Evolutionary conservation across 495 filamentous ascomycete species (phyloP).

Genomic region (Lichenothelia convexa): DNA sequence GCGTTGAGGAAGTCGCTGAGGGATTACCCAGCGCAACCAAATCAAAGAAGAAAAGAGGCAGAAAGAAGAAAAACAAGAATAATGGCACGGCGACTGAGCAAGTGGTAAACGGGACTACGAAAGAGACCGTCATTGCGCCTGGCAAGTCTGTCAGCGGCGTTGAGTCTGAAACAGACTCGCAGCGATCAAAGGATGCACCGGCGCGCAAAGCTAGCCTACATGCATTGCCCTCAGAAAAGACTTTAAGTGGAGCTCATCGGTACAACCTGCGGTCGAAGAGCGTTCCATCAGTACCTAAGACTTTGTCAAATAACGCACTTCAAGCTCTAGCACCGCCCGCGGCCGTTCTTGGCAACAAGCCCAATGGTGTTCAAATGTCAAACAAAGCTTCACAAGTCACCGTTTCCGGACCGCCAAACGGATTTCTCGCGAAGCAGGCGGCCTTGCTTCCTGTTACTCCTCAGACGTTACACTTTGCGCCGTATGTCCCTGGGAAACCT

Average conservation of each 20-base stretch:
- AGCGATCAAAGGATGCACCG: conserved; percentile 6
- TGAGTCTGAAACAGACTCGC: conserved; percentile 15
- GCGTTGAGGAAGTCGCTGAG: too few relatives aligned
- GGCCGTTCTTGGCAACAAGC: too few relatives aligned
- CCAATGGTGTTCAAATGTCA: too few relatives aligned
- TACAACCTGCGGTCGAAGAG: conserved; percentile 5
- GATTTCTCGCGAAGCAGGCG: too few relatives aligned
- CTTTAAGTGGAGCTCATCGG: not conserved
- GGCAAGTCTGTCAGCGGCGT: conserved; percentile 5
- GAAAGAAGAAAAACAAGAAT: conserved; percentile 11
- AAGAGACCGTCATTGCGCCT: conserved; percentile 1
- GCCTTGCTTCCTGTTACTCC: too few relatives aligned
- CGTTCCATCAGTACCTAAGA: not conserved
- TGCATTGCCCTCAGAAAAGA: not conserved
- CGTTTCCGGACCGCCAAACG: too few relatives aligned
- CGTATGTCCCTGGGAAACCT: too few relatives aligned
- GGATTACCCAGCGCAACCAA: too few relatives aligned
- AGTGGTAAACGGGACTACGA: conserved; percentile 9
- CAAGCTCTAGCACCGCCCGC: too few relatives aligned
- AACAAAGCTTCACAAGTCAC: too few relatives aligned
- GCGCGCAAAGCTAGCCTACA: conserved; percentile 10
- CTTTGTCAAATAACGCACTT: not conserved
- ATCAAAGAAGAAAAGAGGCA: conserved; percentile 20
- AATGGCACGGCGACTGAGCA: too few relatives aligned
- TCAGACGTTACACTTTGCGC: too few relatives aligned